A percentile compares a stretch with the other conserved stretches of the same genome.
Evolutionary conservation across 768 basidiomycete species (phyloP).

Genomic region (Naganishia vaughanmartiniae): DNA sequence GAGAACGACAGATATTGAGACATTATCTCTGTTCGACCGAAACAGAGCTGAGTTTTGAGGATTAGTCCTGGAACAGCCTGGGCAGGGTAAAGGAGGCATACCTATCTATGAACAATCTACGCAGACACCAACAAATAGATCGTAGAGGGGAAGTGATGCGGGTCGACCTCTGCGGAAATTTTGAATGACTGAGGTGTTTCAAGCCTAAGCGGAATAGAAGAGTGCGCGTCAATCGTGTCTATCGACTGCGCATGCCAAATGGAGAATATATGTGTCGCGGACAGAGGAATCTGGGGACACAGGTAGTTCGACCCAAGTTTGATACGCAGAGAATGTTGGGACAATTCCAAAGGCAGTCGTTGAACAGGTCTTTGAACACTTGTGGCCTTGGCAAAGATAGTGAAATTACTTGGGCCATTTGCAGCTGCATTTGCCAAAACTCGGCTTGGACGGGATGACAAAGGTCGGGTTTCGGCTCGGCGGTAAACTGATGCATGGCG

Average conservation of each 20-base stretch:
- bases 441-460: not conserved
- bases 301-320: too few relatives aligned
- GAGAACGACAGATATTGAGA: not conserved
- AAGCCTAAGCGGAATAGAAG: not conserved
- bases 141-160: not conserved
- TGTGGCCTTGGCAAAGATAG: too few relatives aligned
- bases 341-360: too few relatives aligned
- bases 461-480: constrained; percentile 1
- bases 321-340: too few relatives aligned
- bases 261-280: not conserved
- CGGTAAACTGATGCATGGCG: not conserved
- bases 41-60: not conserved
- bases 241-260: not conserved
- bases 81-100: not conserved
- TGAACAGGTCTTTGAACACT: too few relatives aligned
- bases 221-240: not conserved
- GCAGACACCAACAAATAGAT: not conserved
- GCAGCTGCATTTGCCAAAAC: too few relatives aligned
- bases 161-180: not conserved
- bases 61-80: not conserved
- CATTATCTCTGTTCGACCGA: not conserved
- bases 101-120: not conserved
- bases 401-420: too few relatives aligned
- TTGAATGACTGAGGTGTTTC: not conserved
- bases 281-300: not conserved